Percentiles rank a stretch among this genome's conserved stretches.
Evolutionary conservation across 306 rosid species (phyloP).

Genomic region (Luffa aegyptiaca): DNA sequence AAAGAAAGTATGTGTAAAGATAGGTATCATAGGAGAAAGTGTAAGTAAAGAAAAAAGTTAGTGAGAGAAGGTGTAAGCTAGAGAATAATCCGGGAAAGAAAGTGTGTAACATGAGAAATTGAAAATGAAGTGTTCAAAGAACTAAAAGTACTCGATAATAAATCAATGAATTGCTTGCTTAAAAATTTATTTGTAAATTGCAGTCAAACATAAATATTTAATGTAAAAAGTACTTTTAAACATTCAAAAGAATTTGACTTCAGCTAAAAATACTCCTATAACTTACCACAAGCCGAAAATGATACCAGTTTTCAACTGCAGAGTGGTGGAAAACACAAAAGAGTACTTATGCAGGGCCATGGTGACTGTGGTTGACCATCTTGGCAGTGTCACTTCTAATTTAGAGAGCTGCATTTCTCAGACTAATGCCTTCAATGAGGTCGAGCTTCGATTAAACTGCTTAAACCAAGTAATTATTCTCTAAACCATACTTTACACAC

Average conservation of each 20-base stretch:
- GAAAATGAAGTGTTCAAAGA: not conserved
- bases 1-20: not conserved
- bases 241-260: not conserved
- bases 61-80: not conserved
- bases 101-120: not conserved
- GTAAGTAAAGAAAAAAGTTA: not conserved
- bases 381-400: slow-evolving; percentile 67
- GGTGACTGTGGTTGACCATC: slow-evolving; percentile 83
- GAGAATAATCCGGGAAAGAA: not conserved
- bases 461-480: slow-evolving; percentile 51
- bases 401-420: slow-evolving; percentile 50
- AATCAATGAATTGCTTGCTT: not conserved
- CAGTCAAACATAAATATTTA: not conserved
- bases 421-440: slow-evolving; percentile 41
- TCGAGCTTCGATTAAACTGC: slow-evolving; percentile 48
- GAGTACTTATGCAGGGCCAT: slow-evolving; percentile 66
- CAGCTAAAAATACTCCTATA: not conserved
- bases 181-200: not conserved
- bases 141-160: not conserved
- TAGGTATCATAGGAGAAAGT: not conserved
- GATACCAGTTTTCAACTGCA: slow-evolving; percentile 15
- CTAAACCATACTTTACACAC: not conserved
- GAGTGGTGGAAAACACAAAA: slow-evolving; percentile 65
- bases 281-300: not conserved
- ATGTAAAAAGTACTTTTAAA: not conserved